A percentile compares a stretch with the other conserved stretches of the same genome.
phyloP scores from a whole-genome alignment of 495 filamentous ascomycete species.

The Saxispiralis lemnorum region DNA sequence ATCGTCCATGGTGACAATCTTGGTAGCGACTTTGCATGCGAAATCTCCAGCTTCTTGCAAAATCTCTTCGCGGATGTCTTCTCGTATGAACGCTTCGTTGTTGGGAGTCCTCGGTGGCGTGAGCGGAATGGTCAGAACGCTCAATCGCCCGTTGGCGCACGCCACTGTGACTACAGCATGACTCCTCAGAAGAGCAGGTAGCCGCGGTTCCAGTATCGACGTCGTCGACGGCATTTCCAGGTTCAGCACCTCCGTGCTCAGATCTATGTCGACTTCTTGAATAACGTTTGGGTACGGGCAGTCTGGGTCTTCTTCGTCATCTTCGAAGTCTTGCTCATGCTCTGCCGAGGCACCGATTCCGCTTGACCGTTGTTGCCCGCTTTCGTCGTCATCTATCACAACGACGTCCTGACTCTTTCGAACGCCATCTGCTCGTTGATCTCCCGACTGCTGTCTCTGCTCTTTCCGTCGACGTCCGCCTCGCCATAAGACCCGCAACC shows the following conservation, averaged over 20 bases:
- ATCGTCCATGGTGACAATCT: not conserved
- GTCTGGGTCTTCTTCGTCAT: conserved; percentile 40
- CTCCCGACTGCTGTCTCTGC: conserved; percentile 12
- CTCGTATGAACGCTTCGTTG: not conserved
- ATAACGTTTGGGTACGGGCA: conserved; percentile 28
- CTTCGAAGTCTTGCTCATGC: conserved; percentile 36
- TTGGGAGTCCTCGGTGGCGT: not conserved
- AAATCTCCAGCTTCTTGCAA: not conserved
- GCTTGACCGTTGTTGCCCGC: conserved; percentile 34
- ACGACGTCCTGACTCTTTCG: conserved; percentile 42
- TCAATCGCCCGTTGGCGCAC: conserved; percentile 50
- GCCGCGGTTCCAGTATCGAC: not conserved
- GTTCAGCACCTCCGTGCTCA: conserved; percentile 23
- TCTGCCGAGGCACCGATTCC: conserved; percentile 12
- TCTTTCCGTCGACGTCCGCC: conserved; percentile 36
- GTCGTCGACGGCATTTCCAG: conserved; percentile 22
- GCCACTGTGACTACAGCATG: conserved; percentile 54
- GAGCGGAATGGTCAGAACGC: conserved; percentile 55
- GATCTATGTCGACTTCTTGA: conserved; percentile 21
- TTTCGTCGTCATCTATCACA: conserved; percentile 68
- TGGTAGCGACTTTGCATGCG: not conserved
- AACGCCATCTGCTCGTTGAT: conserved; percentile 20
- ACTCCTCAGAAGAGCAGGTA: conserved; percentile 16
- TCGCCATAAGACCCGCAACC: conserved; percentile 62
- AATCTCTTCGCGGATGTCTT: not conserved